Evolutionary conservation across 1,284 basidiomycete species (phyloP).

Genomic region (Chondrostereum purpureum): DNA sequence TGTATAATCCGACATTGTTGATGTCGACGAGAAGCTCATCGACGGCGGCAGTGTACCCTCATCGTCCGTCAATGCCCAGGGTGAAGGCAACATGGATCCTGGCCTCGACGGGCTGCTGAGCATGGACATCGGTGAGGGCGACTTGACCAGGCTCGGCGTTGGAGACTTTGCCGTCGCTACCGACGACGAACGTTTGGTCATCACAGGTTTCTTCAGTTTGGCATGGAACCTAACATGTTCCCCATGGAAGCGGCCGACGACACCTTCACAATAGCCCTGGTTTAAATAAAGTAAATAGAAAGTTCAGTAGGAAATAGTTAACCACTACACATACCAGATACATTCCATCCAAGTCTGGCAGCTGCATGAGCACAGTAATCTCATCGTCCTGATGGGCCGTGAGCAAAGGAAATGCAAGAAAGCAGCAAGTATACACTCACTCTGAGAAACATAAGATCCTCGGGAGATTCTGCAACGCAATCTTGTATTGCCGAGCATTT

Average conservation of each 20-base stretch:
- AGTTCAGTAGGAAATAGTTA: slow-evolving; percentile 1
- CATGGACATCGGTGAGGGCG: slow-evolving; percentile 7
- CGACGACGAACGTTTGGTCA: slow-evolving; percentile 51
- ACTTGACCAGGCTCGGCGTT: slow-evolving; percentile 9
- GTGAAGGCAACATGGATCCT: not conserved
- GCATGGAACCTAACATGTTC: slow-evolving; percentile 66
- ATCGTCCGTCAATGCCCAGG: slow-evolving; percentile 1
- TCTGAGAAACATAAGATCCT: slow-evolving; percentile 87
- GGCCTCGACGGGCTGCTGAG: not conserved
- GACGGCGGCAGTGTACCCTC: not conserved
- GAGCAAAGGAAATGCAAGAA: not conserved
- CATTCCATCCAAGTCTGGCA: slow-evolving; percentile 45
- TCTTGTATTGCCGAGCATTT: slow-evolving; percentile 67
- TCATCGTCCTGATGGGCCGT: slow-evolving; percentile 57
- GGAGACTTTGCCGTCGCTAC: slow-evolving; percentile 17
- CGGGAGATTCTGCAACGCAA: slow-evolving; percentile 69
- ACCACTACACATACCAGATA: slow-evolving; percentile 48
- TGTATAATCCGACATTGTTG: slow-evolving; percentile 1
- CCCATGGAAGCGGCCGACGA: slow-evolving; percentile 77
- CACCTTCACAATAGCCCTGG: slow-evolving; percentile 85
- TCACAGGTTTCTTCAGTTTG: slow-evolving; percentile 75
- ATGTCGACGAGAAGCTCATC: slow-evolving; percentile 1
- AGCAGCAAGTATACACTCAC: slow-evolving; percentile 23
- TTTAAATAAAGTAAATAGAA: slow-evolving; percentile 7
- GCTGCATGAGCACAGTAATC: slow-evolving; percentile 74